phyloP scores from a whole-genome alignment of 352 stramenopile genomes.

The Phytophthora ohioensis region DNA sequence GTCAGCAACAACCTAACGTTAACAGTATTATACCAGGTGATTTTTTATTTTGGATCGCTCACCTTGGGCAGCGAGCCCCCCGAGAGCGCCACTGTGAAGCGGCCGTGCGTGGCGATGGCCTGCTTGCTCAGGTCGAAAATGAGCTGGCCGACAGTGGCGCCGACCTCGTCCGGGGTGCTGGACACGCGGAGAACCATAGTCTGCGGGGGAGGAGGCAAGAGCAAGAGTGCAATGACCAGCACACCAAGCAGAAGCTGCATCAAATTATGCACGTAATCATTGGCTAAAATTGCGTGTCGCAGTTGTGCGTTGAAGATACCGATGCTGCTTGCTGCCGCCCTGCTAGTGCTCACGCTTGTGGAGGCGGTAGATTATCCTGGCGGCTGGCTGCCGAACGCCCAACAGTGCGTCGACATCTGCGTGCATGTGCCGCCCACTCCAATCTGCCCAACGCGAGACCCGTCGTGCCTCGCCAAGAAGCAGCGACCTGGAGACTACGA shows the following conservation, averaged over 20 bases:
- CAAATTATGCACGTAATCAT: conserved; percentile 17
- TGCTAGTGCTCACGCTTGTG: conserved; percentile 13
- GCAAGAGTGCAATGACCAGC: conserved; percentile 8
- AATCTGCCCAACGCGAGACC: conserved; percentile 43
- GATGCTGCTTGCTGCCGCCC: not conserved
- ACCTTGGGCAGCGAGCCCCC: conserved; percentile 89
- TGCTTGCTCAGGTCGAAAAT: conserved; percentile 74
- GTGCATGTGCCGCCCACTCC: conserved; percentile 17
- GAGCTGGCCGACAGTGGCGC: conserved; percentile 63
- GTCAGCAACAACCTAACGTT: not conserved
- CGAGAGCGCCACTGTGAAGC: conserved; percentile 89
- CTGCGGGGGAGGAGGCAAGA: conserved; percentile 3
- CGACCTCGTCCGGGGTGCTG: conserved; percentile 66
- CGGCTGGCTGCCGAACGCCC: conserved; percentile 38
- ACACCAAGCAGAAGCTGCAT: conserved; percentile 21
- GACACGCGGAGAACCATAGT: conserved; percentile 70
- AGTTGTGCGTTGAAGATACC: conserved; percentile 12
- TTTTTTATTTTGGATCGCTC: not conserved
- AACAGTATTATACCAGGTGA: not conserved
- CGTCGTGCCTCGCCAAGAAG: conserved; percentile 48
- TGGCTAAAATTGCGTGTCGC: conserved; percentile 23
- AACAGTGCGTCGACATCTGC: conserved; percentile 63
- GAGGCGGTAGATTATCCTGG: conserved; percentile 50
- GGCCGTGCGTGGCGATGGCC: conserved; percentile 60
- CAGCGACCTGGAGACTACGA: conserved; percentile 57